A percentile compares a stretch with the other conserved stretches of the same genome.
Conservation (phyloP, 23 red algal species). For the Cyanidium caldarium region DNA sequence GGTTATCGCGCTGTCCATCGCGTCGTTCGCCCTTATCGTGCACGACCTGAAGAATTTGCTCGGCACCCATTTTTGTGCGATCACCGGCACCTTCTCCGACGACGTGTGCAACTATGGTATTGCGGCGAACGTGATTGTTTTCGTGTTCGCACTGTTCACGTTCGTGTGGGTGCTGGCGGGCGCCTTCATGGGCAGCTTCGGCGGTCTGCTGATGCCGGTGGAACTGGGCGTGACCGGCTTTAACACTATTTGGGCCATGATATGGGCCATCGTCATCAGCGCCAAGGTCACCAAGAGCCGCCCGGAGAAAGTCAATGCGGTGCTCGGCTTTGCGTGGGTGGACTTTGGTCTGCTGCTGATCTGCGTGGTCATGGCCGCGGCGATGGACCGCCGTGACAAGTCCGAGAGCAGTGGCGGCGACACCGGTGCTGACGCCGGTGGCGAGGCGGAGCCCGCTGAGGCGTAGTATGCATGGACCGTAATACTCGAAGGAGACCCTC, state of each 20-base stretch:
- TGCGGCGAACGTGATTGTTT: background rate
- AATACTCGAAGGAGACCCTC: too few species aligned
- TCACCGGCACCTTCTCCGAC: background rate
- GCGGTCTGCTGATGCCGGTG: background rate
- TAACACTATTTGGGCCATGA: constrained; percentile 5
- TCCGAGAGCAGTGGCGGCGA: too few species aligned
- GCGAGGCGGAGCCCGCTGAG: background rate
- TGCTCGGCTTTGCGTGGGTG: background rate
- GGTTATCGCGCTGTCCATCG: background rate
- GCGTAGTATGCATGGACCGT: too few species aligned
- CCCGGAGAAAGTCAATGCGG: background rate
- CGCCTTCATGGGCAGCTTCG: background rate
- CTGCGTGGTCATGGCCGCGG: background rate
- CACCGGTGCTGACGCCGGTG: background rate
- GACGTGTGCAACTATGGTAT: constrained; percentile 4
- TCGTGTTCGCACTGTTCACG: background rate
- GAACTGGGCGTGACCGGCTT: background rate
- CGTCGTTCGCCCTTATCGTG: constrained; percentile 7
- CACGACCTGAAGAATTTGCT: background rate
- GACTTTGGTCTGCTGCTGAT: background rate
- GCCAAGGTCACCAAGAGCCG: background rate
- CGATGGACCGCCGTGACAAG: background rate
- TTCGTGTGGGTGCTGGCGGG: background rate
- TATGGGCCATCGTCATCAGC: background rate
- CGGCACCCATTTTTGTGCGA: background rate